Percentiles rank a stretch among this genome's conserved stretches.
phyloP scores from a whole-genome alignment of 2,329 filamentous ascomycete genomes.

The Cryphonectria naterciae region DNA sequence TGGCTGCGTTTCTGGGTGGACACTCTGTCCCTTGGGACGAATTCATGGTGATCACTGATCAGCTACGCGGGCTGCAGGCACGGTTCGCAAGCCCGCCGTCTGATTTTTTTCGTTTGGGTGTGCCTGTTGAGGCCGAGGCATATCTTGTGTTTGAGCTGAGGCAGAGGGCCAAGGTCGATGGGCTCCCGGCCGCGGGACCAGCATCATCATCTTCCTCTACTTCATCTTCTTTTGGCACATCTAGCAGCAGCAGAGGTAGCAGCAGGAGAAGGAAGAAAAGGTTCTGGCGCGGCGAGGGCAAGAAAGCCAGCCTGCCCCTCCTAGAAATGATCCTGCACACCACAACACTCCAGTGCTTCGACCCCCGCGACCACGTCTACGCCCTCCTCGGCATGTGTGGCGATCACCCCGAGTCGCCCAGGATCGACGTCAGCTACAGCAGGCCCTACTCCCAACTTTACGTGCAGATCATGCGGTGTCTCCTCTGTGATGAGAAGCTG shows the following conservation, averaged over 20 bases:
- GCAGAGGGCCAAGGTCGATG: background rate
- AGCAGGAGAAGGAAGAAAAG: background rate
- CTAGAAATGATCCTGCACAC: constrained; percentile 28
- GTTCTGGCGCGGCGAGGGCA: background rate
- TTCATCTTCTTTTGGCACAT: background rate
- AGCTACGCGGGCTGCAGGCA: background rate
- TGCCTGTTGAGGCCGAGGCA: background rate
- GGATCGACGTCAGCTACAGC: background rate
- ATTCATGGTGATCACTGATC: background rate
- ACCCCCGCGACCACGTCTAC: constrained; percentile 32
- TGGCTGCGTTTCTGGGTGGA: background rate
- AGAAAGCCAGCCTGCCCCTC: background rate
- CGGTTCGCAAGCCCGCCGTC: background rate
- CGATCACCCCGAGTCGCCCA: background rate
- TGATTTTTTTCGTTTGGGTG: background rate
- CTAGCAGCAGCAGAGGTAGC: too few species aligned
- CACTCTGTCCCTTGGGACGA: background rate
- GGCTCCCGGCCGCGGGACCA: background rate
- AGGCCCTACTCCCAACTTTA: background rate
- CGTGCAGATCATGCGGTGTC: background rate
- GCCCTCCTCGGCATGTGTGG: constrained; percentile 29
- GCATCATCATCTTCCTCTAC: background rate
- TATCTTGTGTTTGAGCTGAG: background rate
- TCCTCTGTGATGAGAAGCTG: background rate
- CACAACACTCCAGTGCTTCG: constrained; percentile 19